A percentile compares a stretch with the other conserved stretches of the same genome.
Evolutionary conservation across 306 rosid species (phyloP).

Genomic region (Neltuma alba): DNA sequence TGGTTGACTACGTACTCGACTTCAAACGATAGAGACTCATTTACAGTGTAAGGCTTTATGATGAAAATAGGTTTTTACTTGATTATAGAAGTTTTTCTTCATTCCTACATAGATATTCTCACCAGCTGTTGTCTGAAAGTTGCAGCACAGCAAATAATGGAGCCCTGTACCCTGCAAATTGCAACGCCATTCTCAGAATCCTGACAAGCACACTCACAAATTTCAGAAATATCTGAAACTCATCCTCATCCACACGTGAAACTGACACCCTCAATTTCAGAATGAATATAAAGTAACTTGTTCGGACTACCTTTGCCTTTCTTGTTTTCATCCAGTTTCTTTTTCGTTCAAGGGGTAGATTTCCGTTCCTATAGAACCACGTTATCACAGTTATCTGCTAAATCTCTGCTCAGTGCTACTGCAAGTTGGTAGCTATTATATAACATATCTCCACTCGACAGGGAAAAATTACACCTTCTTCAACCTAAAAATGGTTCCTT

Average conservation of each 20-base stretch:
- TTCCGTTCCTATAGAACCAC: background rate
- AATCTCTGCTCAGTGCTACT: background rate
- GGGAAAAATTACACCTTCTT: background rate
- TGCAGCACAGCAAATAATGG: constrained; percentile 43
- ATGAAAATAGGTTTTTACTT: background rate
- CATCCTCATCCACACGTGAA: constrained; percentile 59
- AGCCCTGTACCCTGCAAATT: constrained; percentile 31
- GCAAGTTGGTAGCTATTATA: background rate
- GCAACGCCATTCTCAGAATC: constrained; percentile 35
- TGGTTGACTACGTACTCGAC: background rate
- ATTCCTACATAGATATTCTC: background rate
- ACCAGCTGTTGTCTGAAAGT: constrained; percentile 22
- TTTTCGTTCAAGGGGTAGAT: background rate
- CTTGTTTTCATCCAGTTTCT: background rate
- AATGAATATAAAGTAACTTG: constrained; percentile 13
- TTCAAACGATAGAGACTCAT: background rate
- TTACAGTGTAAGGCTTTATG: background rate
- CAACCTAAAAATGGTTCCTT: background rate
- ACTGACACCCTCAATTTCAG: constrained; percentile 47
- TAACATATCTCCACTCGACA: background rate
- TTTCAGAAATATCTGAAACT: constrained; percentile 42
- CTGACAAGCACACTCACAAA: constrained; percentile 45
- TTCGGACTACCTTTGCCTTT: background rate
- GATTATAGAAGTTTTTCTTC: background rate
- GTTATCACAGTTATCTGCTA: background rate